Conservation (phyloP, 108 stramenopile genomes). For the Pseudonitzschia multistriata region DNA sequence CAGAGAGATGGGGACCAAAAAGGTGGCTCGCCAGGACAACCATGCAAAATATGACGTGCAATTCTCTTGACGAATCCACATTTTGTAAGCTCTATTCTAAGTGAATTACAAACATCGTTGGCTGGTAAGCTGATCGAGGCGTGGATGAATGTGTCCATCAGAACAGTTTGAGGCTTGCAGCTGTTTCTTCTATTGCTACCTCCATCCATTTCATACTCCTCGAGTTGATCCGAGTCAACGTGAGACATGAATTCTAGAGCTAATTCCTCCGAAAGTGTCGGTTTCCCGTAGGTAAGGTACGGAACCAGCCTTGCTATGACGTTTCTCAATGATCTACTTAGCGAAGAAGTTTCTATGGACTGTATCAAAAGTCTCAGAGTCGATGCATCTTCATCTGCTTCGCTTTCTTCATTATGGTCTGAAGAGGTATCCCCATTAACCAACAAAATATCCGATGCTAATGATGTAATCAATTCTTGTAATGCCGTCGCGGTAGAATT, state of each 20-base stretch:
- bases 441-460: slow-evolving; percentile 74
- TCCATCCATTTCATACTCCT: slow-evolving; percentile 17
- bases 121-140: slow-evolving; percentile 75
- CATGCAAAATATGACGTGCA: slow-evolving; percentile 42
- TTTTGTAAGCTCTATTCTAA: slow-evolving; percentile 54
- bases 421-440: slow-evolving; percentile 32
- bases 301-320: slow-evolving; percentile 84
- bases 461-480: slow-evolving; percentile 75
- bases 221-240: slow-evolving; percentile 49
- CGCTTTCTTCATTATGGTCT: slow-evolving; percentile 18
- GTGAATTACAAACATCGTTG: slow-evolving; percentile 69
- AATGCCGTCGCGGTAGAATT: slow-evolving; percentile 64
- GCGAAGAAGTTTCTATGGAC: slow-evolving; percentile 62
- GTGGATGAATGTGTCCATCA: slow-evolving; percentile 80
- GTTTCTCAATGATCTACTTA: slow-evolving; percentile 70
- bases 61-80: slow-evolving; percentile 71
- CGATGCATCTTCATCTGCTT: slow-evolving; percentile 45
- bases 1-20: slow-evolving; percentile 78
- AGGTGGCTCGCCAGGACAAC: slow-evolving; percentile 63
- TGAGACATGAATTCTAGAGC: slow-evolving; percentile 63
- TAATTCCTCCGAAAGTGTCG: slow-evolving; percentile 58
- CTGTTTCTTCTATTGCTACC: slow-evolving; percentile 10
- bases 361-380: slow-evolving; percentile 67
- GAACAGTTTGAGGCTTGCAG: slow-evolving; percentile 16
- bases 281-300: slow-evolving; percentile 80